These are phyloP conservation scores for Sarcodon sp. DNA, from an alignment of 768 basidiomycete genomes.

Conservation along the genomic window DNA sequence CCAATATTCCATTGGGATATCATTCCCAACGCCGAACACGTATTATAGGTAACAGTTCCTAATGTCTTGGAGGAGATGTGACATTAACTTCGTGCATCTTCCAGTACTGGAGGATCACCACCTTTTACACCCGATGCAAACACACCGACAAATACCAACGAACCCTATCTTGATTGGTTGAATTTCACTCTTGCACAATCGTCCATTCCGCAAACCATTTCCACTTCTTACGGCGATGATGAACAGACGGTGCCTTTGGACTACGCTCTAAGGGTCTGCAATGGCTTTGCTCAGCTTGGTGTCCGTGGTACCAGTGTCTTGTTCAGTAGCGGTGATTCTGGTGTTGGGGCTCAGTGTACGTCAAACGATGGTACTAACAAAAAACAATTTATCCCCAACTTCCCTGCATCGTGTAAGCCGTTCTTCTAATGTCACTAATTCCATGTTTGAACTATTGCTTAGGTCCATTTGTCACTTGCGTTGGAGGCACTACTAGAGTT, in stretches of 20 bases:
- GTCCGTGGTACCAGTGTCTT: slow-evolving; percentile 43
- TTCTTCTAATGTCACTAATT: not conserved
- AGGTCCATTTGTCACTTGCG: slow-evolving; percentile 49
- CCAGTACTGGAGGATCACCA: slow-evolving; percentile 51
- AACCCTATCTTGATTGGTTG: slow-evolving; percentile 56
- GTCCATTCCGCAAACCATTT: slow-evolving; percentile 40
- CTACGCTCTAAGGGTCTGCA: slow-evolving; percentile 47
- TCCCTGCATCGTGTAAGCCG: slow-evolving; percentile 27
- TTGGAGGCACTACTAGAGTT: slow-evolving; percentile 44
- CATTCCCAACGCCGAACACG: slow-evolving; percentile 43
- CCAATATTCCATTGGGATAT: slow-evolving; percentile 21
- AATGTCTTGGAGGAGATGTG: not conserved
- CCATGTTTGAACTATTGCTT: not conserved
- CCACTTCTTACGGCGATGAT: slow-evolving; percentile 56
- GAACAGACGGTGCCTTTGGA: slow-evolving; percentile 43
- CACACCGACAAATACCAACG: slow-evolving; percentile 40
- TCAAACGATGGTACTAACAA: slow-evolving; percentile 21
- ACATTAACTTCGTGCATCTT: slow-evolving; percentile 4
- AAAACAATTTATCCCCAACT: slow-evolving; percentile 18
- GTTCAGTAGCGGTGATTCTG: slow-evolving; percentile 53
- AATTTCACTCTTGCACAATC: slow-evolving; percentile 32
- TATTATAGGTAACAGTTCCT: slow-evolving; percentile 33
- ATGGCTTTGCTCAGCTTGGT: slow-evolving; percentile 49
- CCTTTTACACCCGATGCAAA: slow-evolving; percentile 37
- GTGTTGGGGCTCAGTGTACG: slow-evolving; percentile 46